Evolutionary conservation across 2,329 filamentous ascomycete genomes (phyloP).

Genomic region (Xylariales sp.): DNA sequence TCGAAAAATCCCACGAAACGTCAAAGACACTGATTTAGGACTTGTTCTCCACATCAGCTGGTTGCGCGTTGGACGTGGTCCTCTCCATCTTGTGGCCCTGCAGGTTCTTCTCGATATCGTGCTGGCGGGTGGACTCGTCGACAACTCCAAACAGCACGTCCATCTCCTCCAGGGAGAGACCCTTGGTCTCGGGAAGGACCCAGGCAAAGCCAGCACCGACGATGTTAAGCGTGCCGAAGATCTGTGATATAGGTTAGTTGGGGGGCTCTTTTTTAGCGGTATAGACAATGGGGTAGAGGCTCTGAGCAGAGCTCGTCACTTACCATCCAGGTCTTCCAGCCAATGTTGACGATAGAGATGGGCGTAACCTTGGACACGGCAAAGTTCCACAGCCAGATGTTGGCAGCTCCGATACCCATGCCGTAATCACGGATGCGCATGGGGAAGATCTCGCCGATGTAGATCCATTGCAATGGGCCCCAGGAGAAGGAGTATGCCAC

Average conservation of each 20-base stretch:
- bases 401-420: conserved; percentile 37
- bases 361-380: conserved; percentile 14
- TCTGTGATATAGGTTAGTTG: neutral
- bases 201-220: conserved; percentile 1
- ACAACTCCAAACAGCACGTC: conserved; percentile 2
- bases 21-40: too few relatives aligned
- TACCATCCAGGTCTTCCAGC: conserved; percentile 6
- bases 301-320: neutral
- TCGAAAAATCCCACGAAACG: too few relatives aligned
- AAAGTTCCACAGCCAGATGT: conserved; percentile 47
- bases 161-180: conserved; percentile 1
- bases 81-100: neutral
- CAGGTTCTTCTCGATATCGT: conserved; percentile 2
- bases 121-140: neutral
- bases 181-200: conserved; percentile 1
- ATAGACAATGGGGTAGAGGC: too few relatives aligned
- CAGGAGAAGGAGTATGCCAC: conserved; percentile 46
- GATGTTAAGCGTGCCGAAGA: conserved; percentile 2
- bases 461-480: conserved; percentile 44
- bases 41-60: too few relatives aligned
- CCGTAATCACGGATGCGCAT: conserved; percentile 43
- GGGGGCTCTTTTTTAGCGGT: too few relatives aligned
- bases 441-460: conserved; percentile 34
- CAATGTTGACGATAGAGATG: conserved; percentile 1
- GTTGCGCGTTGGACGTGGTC: neutral